These are phyloP conservation scores for Hygrocybe punicea DNA, from an alignment of 768 basidiomycete species.

Conservation along the genomic window DNA sequence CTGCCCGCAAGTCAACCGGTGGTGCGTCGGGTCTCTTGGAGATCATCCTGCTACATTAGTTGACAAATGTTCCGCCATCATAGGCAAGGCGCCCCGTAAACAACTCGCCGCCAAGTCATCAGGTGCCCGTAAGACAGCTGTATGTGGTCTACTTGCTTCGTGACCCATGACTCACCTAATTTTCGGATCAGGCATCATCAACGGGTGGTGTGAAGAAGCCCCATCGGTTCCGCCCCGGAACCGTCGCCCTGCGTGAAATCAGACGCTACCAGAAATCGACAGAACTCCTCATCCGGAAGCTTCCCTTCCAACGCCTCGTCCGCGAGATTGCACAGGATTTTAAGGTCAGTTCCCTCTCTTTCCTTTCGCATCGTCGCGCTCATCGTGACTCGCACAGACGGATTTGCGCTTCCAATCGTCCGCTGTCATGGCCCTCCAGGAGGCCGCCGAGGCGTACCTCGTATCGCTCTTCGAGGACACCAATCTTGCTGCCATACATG, in stretches of 20 bases:
- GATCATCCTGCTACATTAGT: too few relatives aligned
- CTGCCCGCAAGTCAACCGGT: constrained; percentile 59
- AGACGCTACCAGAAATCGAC: constrained; percentile 86
- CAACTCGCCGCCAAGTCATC: constrained; percentile 65
- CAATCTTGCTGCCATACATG: constrained; percentile 82
- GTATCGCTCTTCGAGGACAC: constrained; percentile 79
- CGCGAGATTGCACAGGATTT: constrained; percentile 90
- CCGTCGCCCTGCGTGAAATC: constrained; percentile 88
- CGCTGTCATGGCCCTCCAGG: constrained; percentile 82
- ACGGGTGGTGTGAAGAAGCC: constrained; percentile 94
- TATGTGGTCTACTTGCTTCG: not conserved
- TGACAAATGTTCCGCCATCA: not conserved
- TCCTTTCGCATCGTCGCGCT: constrained; percentile 11
- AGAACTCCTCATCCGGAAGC: constrained; percentile 81
- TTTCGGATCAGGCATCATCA: constrained; percentile 38
- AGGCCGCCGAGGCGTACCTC: constrained; percentile 80
- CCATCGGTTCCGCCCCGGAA: constrained; percentile 79
- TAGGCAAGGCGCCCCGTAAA: constrained; percentile 65
- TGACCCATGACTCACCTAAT: not conserved
- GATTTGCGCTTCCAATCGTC: constrained; percentile 89
- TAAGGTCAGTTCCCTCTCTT: constrained; percentile 50
- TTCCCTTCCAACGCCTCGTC: constrained; percentile 87
- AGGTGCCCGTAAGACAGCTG: constrained; percentile 58
- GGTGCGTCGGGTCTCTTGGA: constrained; percentile 43
- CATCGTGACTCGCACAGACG: constrained; percentile 41